phyloP scores from a whole-genome alignment of 305 asterid species.

The Stenogyne calaminthoides region DNA sequence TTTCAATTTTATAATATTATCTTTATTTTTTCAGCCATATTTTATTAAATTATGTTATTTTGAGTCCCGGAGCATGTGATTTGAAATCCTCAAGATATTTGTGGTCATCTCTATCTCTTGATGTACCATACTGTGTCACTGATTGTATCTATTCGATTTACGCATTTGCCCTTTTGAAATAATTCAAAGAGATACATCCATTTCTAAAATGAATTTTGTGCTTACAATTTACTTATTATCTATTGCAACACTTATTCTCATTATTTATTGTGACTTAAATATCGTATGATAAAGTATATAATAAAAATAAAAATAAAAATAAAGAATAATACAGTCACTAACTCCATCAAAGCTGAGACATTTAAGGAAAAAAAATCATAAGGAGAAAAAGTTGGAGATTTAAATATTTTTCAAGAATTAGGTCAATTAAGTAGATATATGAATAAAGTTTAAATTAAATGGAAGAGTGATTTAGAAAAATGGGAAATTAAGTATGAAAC shows the following conservation, averaged over 20 bases:
- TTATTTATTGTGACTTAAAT: no score
- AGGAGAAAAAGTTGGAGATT: neutral
- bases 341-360: neutral
- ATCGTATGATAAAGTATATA: no score
- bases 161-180: neutral
- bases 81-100: slow-evolving; percentile 5
- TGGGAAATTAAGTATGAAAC: slow-evolving; percentile 31
- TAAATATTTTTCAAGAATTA: neutral
- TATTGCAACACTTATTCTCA: neutral
- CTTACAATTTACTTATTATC: neutral
- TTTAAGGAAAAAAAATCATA: neutral
- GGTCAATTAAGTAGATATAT: neutral
- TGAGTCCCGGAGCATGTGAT: slow-evolving; percentile 17
- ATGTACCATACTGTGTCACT: neutral
- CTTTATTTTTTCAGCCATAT: neutral
- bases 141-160: neutral
- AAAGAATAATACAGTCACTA: no score
- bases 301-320: no score
- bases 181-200: neutral
- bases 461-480: slow-evolving; percentile 3
- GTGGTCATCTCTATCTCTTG: slow-evolving; percentile 11
- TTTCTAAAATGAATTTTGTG: no score
- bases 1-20: neutral
- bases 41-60: neutral
- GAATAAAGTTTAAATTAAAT: neutral